phyloP scores from a whole-genome alignment of 257 asterid species.

The Ehretia macrophylla region DNA sequence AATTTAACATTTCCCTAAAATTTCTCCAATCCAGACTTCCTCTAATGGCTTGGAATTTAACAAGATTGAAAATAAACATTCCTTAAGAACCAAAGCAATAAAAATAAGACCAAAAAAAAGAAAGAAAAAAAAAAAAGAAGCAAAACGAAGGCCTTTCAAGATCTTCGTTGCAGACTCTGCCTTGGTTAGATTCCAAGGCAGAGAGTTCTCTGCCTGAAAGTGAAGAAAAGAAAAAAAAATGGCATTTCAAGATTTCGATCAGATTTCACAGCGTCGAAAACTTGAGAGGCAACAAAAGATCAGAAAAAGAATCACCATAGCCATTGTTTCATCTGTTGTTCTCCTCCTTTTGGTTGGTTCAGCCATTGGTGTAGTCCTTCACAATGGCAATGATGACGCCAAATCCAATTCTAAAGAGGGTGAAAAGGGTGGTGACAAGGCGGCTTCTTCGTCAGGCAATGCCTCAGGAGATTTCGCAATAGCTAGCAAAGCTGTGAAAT shows the following conservation, averaged over 20 bases:
- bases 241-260: conserved; percentile 98
- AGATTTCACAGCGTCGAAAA: conserved; percentile 61
- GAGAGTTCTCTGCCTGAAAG: conserved; percentile 29
- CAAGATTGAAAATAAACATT: conserved; percentile 16
- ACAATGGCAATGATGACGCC: conserved; percentile 16
- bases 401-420: not conserved
- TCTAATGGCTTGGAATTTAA: conserved; percentile 8
- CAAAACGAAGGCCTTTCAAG: not conserved
- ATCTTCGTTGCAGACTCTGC: conserved; percentile 38
- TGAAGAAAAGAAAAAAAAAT: conserved; percentile 17
- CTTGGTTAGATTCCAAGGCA: conserved; percentile 56
- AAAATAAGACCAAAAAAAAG: not conserved
- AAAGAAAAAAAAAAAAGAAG: conserved; percentile 7
- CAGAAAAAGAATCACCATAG: conserved; percentile 36
- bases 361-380: conserved; percentile 34
- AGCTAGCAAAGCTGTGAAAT: conserved; percentile 37
- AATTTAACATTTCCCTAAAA: conserved; percentile 39
- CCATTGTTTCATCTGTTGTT: conserved; percentile 25
- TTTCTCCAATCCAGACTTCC: conserved; percentile 44
- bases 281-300: conserved; percentile 39
- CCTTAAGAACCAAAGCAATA: conserved; percentile 7
- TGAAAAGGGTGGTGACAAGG: not conserved
- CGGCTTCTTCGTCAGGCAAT: not conserved
- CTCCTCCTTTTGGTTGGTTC: conserved; percentile 44
- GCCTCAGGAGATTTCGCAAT: no score